phyloP scores from a whole-genome alignment of 352 stramenopile species.

The Globisporangium viniferum region DNA sequence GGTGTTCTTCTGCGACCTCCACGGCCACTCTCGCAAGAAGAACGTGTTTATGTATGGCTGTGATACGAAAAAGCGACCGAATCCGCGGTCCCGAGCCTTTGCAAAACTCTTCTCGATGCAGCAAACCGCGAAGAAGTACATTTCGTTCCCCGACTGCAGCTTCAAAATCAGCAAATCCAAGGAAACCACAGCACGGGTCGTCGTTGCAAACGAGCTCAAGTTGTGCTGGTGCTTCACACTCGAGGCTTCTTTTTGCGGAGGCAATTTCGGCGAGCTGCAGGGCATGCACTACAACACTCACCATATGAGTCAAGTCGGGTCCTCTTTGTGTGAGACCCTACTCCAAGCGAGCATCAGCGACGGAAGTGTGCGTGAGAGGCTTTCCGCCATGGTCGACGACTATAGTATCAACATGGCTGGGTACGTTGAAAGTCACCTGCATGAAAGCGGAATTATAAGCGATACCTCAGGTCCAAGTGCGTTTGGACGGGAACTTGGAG shows the following conservation, averaged over 20 bases:
- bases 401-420: constrained; percentile 27
- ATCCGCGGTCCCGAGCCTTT: constrained; percentile 68
- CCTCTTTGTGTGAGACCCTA: constrained; percentile 47
- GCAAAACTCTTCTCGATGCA: constrained; percentile 67
- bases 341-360: constrained; percentile 42
- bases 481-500: constrained; percentile 5
- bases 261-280: constrained; percentile 59
- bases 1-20: constrained; percentile 88
- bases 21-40: constrained; percentile 91
- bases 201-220: constrained; percentile 75
- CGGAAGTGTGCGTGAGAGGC: constrained; percentile 23
- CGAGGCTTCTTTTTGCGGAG: constrained; percentile 85
- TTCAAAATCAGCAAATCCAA: constrained; percentile 84
- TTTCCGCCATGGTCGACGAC: constrained; percentile 35
- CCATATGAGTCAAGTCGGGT: constrained; percentile 48
- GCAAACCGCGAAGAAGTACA: constrained; percentile 57
- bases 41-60: constrained; percentile 96
- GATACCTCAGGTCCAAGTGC: background rate
- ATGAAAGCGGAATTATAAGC: constrained; percentile 27
- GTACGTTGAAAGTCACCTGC: constrained; percentile 36
- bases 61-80: constrained; percentile 86
- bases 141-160: constrained; percentile 68
- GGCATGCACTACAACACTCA: constrained; percentile 67
- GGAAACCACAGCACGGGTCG: constrained; percentile 77
- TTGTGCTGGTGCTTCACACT: constrained; percentile 82